Conservation (phyloP, 192 early-diverging fungal species). For the Ramicandelaber brevisporus region DNA sequence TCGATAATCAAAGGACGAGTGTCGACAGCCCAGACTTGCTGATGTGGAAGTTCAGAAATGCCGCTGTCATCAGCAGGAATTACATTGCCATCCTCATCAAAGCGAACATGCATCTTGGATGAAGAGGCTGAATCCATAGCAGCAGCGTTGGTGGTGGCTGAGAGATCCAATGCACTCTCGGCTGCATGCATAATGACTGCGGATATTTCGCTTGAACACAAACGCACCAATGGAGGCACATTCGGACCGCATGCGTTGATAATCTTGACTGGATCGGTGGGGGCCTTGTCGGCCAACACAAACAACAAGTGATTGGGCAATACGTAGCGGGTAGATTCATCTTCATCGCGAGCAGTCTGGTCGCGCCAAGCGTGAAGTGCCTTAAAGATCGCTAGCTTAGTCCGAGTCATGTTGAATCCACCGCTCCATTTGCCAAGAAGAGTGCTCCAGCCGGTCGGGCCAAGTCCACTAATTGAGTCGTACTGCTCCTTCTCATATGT, state of each 20-base stretch:
- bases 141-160: too few relatives aligned
- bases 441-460: conserved; percentile 50
- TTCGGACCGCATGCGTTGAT: conserved; percentile 48
- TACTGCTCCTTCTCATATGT: conserved; percentile 62
- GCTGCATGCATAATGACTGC: too few relatives aligned
- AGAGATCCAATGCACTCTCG: too few relatives aligned
- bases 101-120: too few relatives aligned
- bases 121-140: too few relatives aligned
- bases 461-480: conserved; percentile 52
- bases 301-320: conserved; percentile 79
- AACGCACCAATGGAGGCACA: conserved; percentile 62
- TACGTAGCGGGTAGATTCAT: conserved; percentile 73
- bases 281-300: conserved; percentile 40
- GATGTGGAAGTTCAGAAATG: too few relatives aligned
- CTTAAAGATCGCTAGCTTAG: conserved; percentile 57
- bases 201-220: conserved; percentile 53
- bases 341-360: conserved; percentile 65
- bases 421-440: conserved; percentile 33
- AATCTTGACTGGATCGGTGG: conserved; percentile 33
- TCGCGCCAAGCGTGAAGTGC: conserved; percentile 88
- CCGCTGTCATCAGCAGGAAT: too few relatives aligned
- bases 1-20: too few relatives aligned
- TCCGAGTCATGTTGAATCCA: conserved; percentile 20
- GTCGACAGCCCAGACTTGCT: too few relatives aligned
- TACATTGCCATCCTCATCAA: too few relatives aligned